Evolutionary conservation across 108 stramenopile species (phyloP).

Genomic region (Cylindrotheca closterium): DNA sequence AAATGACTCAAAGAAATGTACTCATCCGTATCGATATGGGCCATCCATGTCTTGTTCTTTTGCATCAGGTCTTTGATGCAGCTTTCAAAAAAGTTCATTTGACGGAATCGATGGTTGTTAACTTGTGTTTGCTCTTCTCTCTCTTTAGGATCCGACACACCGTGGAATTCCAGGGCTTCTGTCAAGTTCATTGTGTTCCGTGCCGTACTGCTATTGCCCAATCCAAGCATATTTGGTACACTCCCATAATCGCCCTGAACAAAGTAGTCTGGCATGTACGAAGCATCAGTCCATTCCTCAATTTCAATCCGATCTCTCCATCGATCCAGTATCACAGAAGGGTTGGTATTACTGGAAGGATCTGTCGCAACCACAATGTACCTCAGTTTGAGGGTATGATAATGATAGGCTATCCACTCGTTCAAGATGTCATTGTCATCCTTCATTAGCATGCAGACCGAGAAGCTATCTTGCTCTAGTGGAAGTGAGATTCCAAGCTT

Average conservation of each 20-base stretch:
- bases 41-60: slow-evolving; percentile 29
- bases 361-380: slow-evolving; percentile 61
- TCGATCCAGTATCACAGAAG: slow-evolving; percentile 33
- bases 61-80: slow-evolving; percentile 21
- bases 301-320: slow-evolving; percentile 17
- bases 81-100: slow-evolving; percentile 31
- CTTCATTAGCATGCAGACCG: slow-evolving; percentile 50
- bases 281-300: slow-evolving; percentile 22
- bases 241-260: slow-evolving; percentile 13
- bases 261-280: slow-evolving; percentile 40
- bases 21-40: slow-evolving; percentile 71
- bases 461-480: slow-evolving; percentile 3
- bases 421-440: slow-evolving; percentile 40
- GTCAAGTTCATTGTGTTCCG: no score
- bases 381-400: slow-evolving; percentile 52
- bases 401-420: slow-evolving; percentile 70
- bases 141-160: no score
- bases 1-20: slow-evolving; percentile 52
- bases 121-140: no score
- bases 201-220: slow-evolving; percentile 4
- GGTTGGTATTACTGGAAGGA: slow-evolving; percentile 40
- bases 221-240: slow-evolving; percentile 6
- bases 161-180: no score
- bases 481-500: background rate
- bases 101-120: slow-evolving; percentile 42